Evolutionary conservation across 1,139 yeast genomes (phyloP).

Genomic region (Candida sanyaensis): DNA sequence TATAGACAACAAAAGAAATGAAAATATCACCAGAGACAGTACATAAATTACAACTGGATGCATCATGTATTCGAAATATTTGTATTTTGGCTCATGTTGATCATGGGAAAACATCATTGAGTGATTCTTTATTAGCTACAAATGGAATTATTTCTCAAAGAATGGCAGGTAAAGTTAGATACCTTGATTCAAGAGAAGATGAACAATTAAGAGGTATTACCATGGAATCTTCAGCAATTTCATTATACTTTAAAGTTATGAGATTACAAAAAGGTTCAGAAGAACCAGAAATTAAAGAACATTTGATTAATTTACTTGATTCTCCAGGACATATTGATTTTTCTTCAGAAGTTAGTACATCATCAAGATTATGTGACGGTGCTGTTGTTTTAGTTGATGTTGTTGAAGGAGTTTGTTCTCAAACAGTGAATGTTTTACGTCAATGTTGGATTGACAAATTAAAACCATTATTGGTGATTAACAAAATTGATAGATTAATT

Average conservation of each 20-base stretch:
- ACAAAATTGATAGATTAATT: constrained; percentile 87
- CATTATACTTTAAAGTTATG: constrained; percentile 74
- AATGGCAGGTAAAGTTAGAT: constrained; percentile 93
- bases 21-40: constrained; percentile 64
- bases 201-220: constrained; percentile 97
- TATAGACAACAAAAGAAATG: constrained; percentile 32
- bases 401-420: constrained; percentile 98
- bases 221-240: constrained; percentile 94
- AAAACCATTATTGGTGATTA: constrained; percentile 86
- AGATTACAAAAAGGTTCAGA: constrained; percentile 38
- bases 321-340: constrained; percentile 99
- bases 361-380: constrained; percentile 94
- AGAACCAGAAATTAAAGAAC: constrained; percentile 60
- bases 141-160: constrained; percentile 95
- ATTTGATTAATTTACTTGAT: constrained; percentile 88
- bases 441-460: constrained; percentile 95
- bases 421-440: constrained; percentile 89
- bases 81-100: constrained; percentile 98
- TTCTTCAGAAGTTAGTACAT: constrained; percentile 93
- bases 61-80: constrained; percentile 77
- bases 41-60: constrained; percentile 64
- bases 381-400: constrained; percentile 95
- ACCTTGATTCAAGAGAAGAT: constrained; percentile 91
- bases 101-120: constrained; percentile 95
- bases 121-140: constrained; percentile 90